Percentiles rank a stretch among this genome's conserved stretches.
Conservation (phyloP, 371 early-diverging fungal genomes). For the Syncephalastrum sp. region DNA sequence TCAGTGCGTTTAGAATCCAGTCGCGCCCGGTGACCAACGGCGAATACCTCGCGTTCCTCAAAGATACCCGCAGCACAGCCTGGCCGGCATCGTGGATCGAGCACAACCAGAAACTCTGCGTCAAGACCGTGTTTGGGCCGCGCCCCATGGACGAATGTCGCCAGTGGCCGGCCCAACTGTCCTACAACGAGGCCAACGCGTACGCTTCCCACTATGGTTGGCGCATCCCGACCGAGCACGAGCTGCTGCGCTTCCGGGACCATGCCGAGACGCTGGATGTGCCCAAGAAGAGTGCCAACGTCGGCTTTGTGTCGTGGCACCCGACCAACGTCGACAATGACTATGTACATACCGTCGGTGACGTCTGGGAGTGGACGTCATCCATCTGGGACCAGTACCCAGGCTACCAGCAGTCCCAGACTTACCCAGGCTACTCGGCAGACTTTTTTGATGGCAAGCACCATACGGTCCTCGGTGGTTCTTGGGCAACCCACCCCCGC, state of each 20-base stretch:
- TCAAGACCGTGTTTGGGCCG: conserved; percentile 69
- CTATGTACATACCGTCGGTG: conserved; percentile 53
- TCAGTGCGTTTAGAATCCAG: conserved; percentile 63
- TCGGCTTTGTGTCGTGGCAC: conserved; percentile 65
- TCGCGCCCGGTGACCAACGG: conserved; percentile 78
- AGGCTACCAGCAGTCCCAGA: conserved; percentile 59
- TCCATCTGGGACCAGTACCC: conserved; percentile 58
- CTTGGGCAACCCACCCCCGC: conserved; percentile 86
- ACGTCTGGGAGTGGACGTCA: conserved; percentile 86
- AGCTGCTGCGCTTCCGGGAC: conserved; percentile 44
- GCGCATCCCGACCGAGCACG: conserved; percentile 70
- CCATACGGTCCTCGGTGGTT: conserved; percentile 77
- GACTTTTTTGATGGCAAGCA: conserved; percentile 94
- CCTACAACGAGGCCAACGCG: conserved; percentile 63
- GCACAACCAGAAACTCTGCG: conserved; percentile 10
- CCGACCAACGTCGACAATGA: conserved; percentile 47
- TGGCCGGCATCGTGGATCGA: conserved; percentile 60
- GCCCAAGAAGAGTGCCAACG: conserved; percentile 40
- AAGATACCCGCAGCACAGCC: conserved; percentile 15
- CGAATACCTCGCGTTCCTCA: conserved; percentile 69
- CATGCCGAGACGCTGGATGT: background rate
- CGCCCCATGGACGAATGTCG: conserved; percentile 50
- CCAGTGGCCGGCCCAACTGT: conserved; percentile 77
- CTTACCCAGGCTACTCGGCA: conserved; percentile 87
- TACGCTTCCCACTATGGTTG: conserved; percentile 62